These are phyloP conservation scores for Blastobotrys serpentis DNA, from an alignment of 1,139 yeast species.

Conservation along the genomic window DNA sequence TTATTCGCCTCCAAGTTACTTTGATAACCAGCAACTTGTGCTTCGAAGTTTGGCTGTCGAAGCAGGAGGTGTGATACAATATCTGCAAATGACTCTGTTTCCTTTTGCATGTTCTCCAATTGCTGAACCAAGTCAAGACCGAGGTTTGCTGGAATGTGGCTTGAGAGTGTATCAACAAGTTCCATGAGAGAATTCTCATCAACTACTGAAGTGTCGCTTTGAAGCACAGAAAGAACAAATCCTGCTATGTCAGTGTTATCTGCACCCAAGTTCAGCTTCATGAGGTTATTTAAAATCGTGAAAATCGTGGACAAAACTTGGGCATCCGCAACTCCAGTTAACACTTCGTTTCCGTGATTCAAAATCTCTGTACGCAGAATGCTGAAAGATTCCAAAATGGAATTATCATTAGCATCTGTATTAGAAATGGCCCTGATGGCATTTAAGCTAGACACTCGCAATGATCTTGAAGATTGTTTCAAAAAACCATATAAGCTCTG, in stretches of 20 bases:
- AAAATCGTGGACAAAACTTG: conserved; percentile 8
- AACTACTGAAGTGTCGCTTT: background rate
- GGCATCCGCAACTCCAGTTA: conserved; percentile 6
- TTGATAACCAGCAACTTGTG: conserved; percentile 3
- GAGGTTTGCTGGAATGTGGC: background rate
- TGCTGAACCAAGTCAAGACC: background rate
- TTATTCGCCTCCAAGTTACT: conserved; percentile 6
- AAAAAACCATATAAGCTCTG: conserved; percentile 25
- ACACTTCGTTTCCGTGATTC: conserved; percentile 10
- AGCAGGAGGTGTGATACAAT: background rate
- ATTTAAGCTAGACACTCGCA: conserved; percentile 31
- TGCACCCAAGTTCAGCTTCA: background rate
- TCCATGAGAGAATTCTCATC: conserved; percentile 5
- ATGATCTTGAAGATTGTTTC: conserved; percentile 29
- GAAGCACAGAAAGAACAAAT: background rate
- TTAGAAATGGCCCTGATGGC: conserved; percentile 27
- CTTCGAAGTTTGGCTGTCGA: background rate
- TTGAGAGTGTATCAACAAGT: conserved; percentile 2
- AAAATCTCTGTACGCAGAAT: conserved; percentile 1
- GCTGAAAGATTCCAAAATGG: background rate
- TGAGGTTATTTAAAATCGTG: conserved; percentile 5
- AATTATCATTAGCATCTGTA: conserved; percentile 2
- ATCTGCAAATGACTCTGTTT: background rate
- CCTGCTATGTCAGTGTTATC: conserved; percentile 2
- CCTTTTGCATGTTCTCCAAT: background rate